Percentiles rank a stretch among this genome's conserved stretches.
phyloP scores from a whole-genome alignment of 176 grass and related monocot genomes.

The Aegilops umbellulata region DNA sequence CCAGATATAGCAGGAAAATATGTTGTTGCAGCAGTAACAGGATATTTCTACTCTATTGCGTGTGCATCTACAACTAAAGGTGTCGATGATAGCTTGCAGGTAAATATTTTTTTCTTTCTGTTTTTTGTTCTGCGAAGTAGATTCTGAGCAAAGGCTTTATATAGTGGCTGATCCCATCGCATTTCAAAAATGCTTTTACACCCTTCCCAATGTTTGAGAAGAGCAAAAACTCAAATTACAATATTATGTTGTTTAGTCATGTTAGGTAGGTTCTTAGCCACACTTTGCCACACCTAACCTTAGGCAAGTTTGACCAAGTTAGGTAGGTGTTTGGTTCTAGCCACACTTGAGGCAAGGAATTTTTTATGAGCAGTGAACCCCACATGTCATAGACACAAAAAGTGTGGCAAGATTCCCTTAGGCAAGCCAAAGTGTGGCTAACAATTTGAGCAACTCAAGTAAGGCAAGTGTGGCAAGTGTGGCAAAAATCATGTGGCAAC shows the following conservation, averaged over 20 bases:
- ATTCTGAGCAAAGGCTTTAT: not conserved
- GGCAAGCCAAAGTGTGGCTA: no score
- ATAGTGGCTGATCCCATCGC: not conserved
- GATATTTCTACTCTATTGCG: slow-evolving; percentile 97
- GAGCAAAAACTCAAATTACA: not conserved
- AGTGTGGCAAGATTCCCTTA: no score
- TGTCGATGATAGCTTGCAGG: slow-evolving; percentile 96
- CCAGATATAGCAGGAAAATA: slow-evolving; percentile 77
- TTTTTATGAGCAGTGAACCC: no score
- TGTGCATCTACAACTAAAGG: slow-evolving; percentile 92
- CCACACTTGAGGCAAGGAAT: no score
- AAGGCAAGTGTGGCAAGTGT: no score
- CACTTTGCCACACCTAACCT: no score
- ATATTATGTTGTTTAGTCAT: not conserved
- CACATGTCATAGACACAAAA: no score
- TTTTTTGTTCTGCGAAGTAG: not conserved
- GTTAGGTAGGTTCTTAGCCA: not conserved
- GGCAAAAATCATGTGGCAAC: no score
- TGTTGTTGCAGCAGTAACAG: slow-evolving; percentile 92
- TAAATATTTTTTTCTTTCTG: slow-evolving; percentile 26
- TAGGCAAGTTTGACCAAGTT: no score
- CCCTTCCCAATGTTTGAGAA: not conserved
- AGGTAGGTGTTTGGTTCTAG: no score
- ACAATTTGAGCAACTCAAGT: no score
- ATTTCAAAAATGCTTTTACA: not conserved